phyloP scores from a whole-genome alignment of 768 basidiomycete species.

The Aureoboletus auriporus region DNA sequence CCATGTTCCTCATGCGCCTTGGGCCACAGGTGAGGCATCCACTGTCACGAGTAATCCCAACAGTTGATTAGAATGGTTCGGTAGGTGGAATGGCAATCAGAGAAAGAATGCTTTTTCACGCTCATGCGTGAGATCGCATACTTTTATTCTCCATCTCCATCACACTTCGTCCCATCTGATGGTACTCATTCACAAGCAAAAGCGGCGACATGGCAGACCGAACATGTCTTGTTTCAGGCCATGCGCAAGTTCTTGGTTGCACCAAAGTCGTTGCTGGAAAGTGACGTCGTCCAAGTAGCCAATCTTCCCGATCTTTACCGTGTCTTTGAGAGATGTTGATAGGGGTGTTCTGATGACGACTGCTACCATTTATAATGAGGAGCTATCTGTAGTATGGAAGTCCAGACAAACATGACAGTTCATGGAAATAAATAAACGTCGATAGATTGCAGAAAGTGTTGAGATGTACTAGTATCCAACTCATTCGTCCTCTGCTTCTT shows the following conservation, averaged over 20 bases:
- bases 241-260: constrained; percentile 72
- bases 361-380: no score
- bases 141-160: constrained; percentile 68
- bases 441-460: constrained; percentile 12
- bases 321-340: constrained; percentile 89
- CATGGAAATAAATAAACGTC: background rate
- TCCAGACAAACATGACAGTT: no score
- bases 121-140: constrained; percentile 88
- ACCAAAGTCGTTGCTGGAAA: constrained; percentile 62
- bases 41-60: background rate
- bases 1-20: constrained; percentile 84
- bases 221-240: constrained; percentile 87
- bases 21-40: constrained; percentile 70
- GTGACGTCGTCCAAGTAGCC: constrained; percentile 83
- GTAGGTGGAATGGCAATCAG: constrained; percentile 86
- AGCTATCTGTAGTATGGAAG: no score
- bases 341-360: no score
- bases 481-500: constrained; percentile 57
- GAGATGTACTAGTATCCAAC: background rate
- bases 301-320: constrained; percentile 89
- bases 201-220: constrained; percentile 78
- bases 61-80: background rate
- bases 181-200: constrained; percentile 40
- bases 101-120: constrained; percentile 79
- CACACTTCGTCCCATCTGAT: constrained; percentile 18